phyloP scores from a whole-genome alignment of 306 rosid genomes.

The Mimosa pudica region DNA sequence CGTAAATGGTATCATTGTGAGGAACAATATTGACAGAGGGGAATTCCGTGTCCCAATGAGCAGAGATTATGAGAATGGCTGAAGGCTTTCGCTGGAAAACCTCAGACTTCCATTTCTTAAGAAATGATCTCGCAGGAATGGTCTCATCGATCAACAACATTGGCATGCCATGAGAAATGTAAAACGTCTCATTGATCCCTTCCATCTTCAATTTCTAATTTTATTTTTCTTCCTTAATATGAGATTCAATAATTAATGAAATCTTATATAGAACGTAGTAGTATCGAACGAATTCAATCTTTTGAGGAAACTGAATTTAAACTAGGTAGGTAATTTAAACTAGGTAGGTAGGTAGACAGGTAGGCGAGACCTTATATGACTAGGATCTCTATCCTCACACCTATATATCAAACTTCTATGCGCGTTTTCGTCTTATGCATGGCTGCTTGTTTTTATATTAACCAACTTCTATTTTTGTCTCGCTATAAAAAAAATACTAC shows the following conservation, averaged over 20 bases:
- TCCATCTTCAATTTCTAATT: not conserved
- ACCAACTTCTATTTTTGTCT: no score
- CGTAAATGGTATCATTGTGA: constrained; percentile 56
- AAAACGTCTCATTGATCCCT: constrained; percentile 40
- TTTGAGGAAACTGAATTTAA: not conserved
- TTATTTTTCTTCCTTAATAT: no score
- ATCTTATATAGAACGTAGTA: no score
- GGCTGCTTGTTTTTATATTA: no score
- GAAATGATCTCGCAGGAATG: constrained; percentile 53
- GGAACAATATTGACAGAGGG: constrained; percentile 55
- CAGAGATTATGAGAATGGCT: constrained; percentile 47
- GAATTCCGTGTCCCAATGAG: constrained; percentile 38
- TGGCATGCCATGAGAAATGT: constrained; percentile 55
- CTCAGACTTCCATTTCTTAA: constrained; percentile 57
- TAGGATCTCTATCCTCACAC: no score
- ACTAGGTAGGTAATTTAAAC: not conserved
- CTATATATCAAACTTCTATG: not conserved
- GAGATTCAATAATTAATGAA: no score
- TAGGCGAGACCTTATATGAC: not conserved
- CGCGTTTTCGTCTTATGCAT: no score
- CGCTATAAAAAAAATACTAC: no score
- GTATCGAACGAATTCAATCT: not conserved
- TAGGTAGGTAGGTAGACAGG: not conserved
- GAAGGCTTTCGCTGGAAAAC: constrained; percentile 38
- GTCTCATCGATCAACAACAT: constrained; percentile 51